These are phyloP conservation scores for Mimosa pudica DNA, from an alignment of 306 rosid species.

Conservation along the genomic window DNA sequence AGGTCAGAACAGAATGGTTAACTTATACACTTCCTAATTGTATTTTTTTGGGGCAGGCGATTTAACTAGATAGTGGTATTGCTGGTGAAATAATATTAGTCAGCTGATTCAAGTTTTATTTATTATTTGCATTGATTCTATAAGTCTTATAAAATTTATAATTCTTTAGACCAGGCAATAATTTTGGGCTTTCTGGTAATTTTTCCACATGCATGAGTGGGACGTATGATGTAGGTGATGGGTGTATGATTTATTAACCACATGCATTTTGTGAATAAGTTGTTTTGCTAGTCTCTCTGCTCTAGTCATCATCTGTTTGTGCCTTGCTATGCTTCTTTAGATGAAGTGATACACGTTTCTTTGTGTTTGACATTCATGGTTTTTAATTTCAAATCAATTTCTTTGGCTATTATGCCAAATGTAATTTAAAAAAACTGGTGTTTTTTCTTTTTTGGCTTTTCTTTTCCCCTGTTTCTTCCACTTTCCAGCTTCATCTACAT, in stretches of 20 bases:
- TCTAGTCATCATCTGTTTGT: neutral
- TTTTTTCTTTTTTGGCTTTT: neutral
- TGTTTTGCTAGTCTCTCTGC: neutral
- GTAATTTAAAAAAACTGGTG: neutral
- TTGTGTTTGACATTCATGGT: neutral
- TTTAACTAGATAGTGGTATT: no score
- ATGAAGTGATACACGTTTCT: neutral
- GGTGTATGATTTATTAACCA: neutral
- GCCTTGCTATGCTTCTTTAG: conserved; percentile 3
- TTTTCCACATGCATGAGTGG: neutral
- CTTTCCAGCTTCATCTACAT: no score
- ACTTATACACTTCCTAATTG: no score
- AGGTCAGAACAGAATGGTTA: no score
- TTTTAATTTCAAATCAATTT: neutral
- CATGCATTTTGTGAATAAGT: neutral
- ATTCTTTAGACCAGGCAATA: neutral
- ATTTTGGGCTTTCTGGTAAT: neutral
- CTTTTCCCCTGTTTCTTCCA: neutral
- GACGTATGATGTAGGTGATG: neutral
- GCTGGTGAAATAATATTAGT: no score
- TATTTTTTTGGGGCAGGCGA: no score
- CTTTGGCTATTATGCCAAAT: neutral
- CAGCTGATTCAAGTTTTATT: no score
- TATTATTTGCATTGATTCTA: no score
- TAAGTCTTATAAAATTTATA: neutral